Evolutionary conservation across 768 basidiomycete genomes (phyloP).

Genomic region (Pleurotus citrinopileatus): DNA sequence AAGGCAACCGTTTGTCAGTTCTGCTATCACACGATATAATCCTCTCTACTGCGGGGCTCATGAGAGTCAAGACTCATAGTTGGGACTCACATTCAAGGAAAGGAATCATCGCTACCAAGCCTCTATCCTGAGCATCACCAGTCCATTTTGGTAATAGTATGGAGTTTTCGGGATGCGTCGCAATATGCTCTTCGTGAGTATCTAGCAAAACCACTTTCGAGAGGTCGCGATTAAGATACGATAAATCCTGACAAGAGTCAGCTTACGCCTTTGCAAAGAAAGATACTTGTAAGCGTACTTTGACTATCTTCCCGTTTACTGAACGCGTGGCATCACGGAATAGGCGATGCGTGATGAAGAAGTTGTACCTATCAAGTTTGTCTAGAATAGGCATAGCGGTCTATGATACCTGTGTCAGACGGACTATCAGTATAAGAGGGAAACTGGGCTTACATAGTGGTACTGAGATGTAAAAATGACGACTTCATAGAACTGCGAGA

Average conservation of each 20-base stretch:
- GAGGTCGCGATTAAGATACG: slow-evolving; percentile 92
- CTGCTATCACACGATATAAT: too few species aligned
- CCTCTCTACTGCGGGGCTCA: too few species aligned
- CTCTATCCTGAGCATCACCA: slow-evolving; percentile 66
- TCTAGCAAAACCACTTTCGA: slow-evolving; percentile 88
- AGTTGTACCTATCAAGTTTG: slow-evolving; percentile 91
- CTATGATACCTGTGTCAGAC: slow-evolving; percentile 34
- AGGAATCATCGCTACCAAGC: slow-evolving; percentile 89
- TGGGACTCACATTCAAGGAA: slow-evolving; percentile 85
- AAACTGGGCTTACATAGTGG: slow-evolving; percentile 66
- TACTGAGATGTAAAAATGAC: slow-evolving; percentile 93
- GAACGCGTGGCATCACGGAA: slow-evolving; percentile 90
- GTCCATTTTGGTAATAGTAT: slow-evolving; percentile 85
- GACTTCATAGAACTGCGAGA: slow-evolving; percentile 97
- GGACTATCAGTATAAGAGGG: not conserved
- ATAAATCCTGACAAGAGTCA: slow-evolving; percentile 60
- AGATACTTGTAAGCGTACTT: slow-evolving; percentile 54
- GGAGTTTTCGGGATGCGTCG: slow-evolving; percentile 85
- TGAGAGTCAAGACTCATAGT: not conserved
- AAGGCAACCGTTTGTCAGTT: not conserved
- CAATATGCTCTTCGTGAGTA: slow-evolving; percentile 73
- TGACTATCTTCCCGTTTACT: slow-evolving; percentile 80
- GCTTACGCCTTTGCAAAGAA: not conserved
- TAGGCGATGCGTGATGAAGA: slow-evolving; percentile 86
- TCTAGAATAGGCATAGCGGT: slow-evolving; percentile 87